Base-by-base conservation (phyloP, 2,329 filamentous ascomycete species). In the Aspergillus hortae region DNA sequence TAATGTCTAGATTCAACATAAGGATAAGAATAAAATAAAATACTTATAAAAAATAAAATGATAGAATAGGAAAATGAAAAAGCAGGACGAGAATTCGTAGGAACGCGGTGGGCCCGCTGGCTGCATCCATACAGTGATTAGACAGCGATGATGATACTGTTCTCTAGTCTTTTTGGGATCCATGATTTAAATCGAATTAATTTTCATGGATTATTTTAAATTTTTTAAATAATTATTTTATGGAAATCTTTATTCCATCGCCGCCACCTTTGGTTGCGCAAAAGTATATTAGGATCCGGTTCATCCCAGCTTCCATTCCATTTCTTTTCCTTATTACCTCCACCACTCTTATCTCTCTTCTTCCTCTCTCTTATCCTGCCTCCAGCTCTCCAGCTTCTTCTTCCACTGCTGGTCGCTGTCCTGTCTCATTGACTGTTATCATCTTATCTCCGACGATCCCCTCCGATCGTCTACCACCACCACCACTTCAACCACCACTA, bases 31-130 rank as follows among this genome's bases (percentile, higher is more conserved):
- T 27, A 27, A 30, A 7, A 30, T 23, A 30, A 9, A 11, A 30
- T 30, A 30, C 10, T 10, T 30, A 30, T 30, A 30, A 11, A 30
- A 30, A 30, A 30, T 10, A 7, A 7, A 27, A 30, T 10, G 10
- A 30, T 9, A 30, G 7, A 30, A 30, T 3, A 30, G 27, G 27
- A 30, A 30, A 30, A 30, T 1, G 23, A 30, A 30, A n/a, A 38
- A 59, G 56, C 53, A 66, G 64, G 62, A 71, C 68, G 69, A 70
- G 63, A 70, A 71, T 72, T 67, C 63, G 58, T 64, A 69, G 67
- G 67, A 59, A 66, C 63, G 62, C 51, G 23, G 46, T 48, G 46
- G 46, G 40, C 15, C 46, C 46, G 10, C n/a, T 32, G 36, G 46
- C 46, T 42, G 36, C 58, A 58, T 57, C 55, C 55, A 60, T 59